Base-by-base conservation (phyloP, 352 stramenopile species). In the Globisporangium yorkense region DNA sequence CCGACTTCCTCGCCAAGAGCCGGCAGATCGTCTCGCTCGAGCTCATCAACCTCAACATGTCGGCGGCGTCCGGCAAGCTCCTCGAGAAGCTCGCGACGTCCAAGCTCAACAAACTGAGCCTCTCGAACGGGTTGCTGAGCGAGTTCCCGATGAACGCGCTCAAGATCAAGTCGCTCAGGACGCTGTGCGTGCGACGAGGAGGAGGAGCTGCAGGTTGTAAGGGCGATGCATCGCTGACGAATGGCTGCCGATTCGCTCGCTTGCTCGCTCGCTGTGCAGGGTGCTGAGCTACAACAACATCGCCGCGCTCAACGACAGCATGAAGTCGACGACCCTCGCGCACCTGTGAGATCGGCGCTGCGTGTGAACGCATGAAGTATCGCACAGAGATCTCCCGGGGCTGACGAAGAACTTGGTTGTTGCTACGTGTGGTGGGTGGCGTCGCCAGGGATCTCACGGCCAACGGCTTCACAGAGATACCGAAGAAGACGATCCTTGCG, bases 241-340 rank as follows among this genome's bases (percentile, higher is more conserved):
- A 13, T 27, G 29, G 2, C 15, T 46, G 13, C 8, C 43, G 50
- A 46, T 29, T 53, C 20, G n/a, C 29, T 20, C 8, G 6, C n/a
- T n/a, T n/a, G n/a, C n/a, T n/a, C n/a, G n/a, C n/a, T n/a, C n/a
- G n/a, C 5, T 27, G 31, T 44, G 31, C 16, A 27, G 16, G 5
- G 49, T 54, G 20, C 24, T 56, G 51, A 48, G 51, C 37, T 56
- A 40, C 51, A 56, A 56, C 35, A n/a, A 44, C 33, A 55, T 55
- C 13, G 33, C 35, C 12, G 8, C 15, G 21, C 33, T 55, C 16
- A 46, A 55, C 35, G 50, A 55, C n/a, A 20, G 29, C 13, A 40
- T 55, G 29, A 55, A 55, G 35, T 44, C 50, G 35, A 44, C n/a
- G 20, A 33, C n/a, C 9, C 50, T 55, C 18, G 33, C 40, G 35